These are phyloP conservation scores for Glonium stellatum DNA, from an alignment of 495 filamentous ascomycete species.

Conservation along the genomic window DNA sequence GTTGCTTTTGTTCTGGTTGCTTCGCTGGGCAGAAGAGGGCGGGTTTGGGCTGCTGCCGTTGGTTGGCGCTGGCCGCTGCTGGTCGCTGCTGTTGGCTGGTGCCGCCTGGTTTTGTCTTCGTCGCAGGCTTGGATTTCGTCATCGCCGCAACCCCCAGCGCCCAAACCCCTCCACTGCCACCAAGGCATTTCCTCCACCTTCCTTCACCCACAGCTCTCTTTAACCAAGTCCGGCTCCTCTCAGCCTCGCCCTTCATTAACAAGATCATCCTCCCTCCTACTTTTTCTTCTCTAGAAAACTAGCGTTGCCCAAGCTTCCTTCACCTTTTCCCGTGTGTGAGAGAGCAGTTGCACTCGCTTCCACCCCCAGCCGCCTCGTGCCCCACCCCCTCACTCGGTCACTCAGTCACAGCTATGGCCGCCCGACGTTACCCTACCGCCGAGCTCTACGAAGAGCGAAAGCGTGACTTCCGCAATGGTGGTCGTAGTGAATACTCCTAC, in stretches of 20 bases:
- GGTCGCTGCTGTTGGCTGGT: background rate
- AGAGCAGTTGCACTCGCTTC: background rate
- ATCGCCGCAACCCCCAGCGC: background rate
- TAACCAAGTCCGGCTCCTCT: background rate
- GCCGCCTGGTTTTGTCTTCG: background rate
- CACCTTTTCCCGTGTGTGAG: background rate
- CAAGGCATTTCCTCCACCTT: background rate
- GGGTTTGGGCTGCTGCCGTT: no score
- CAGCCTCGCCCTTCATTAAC: background rate
- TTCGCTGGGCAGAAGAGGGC: no score
- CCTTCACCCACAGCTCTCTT: background rate
- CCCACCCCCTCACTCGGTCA: background rate
- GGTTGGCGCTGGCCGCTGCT: no score
- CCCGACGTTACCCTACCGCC: slow-evolving; percentile 34
- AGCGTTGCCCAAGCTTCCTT: background rate
- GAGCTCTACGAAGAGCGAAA: slow-evolving; percentile 44
- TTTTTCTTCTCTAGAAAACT: background rate
- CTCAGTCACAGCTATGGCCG: slow-evolving; percentile 22
- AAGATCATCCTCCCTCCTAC: background rate
- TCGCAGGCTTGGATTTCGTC: background rate
- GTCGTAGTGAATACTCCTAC: slow-evolving; percentile 30
- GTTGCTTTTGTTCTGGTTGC: no score
- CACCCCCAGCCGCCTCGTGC: background rate
- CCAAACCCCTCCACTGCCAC: background rate
- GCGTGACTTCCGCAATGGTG: slow-evolving; percentile 38